Conservation (phyloP, 2,329 filamentous ascomycete genomes). For the Bipolaris oryzae region DNA sequence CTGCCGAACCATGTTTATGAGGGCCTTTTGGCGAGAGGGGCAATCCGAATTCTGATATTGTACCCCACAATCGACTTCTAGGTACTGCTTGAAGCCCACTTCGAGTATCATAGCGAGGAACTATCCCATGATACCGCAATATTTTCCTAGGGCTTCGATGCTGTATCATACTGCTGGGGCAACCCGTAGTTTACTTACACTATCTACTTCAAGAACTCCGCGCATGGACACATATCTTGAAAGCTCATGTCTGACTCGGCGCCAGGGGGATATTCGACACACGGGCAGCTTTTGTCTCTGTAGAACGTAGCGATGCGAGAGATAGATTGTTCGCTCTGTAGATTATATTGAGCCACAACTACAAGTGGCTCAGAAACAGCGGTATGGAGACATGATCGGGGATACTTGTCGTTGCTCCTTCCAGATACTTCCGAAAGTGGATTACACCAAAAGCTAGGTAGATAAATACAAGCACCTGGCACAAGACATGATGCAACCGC, state of each 20-base stretch:
- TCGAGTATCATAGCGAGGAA: too few relatives aligned
- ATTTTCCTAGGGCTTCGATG: background rate
- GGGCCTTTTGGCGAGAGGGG: background rate
- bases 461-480: background rate
- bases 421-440: background rate
- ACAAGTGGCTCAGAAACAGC: background rate
- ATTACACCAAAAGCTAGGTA: background rate
- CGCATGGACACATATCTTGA: background rate
- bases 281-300: background rate
- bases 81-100: background rate
- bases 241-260: background rate
- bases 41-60: background rate
- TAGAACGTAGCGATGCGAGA: background rate
- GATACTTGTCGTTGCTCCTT: background rate
- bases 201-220: background rate
- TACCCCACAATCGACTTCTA: background rate
- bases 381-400: background rate
- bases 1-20: background rate
- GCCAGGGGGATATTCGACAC: background rate
- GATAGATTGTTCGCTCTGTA: background rate
- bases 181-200: background rate
- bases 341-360: background rate
- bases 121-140: background rate
- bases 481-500: background rate
- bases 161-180: background rate